phyloP scores from a whole-genome alignment of 768 basidiomycete species.

The Scleroderma citrinum region DNA sequence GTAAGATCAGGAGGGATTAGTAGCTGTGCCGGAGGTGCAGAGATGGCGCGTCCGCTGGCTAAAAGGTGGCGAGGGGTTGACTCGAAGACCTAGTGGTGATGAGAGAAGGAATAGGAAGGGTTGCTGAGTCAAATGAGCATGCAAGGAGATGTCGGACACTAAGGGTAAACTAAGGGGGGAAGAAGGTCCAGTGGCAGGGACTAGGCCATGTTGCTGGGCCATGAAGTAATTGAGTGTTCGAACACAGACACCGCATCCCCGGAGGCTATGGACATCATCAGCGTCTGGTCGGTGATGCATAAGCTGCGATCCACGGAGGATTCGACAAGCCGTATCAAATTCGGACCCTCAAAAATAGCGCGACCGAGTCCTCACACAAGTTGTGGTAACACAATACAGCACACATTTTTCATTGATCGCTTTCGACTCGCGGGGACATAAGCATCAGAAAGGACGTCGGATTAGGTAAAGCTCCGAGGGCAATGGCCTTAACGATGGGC shows the following conservation, averaged over 20 bases:
- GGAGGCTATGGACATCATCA: slow-evolving; percentile 18
- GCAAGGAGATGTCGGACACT: slow-evolving; percentile 11
- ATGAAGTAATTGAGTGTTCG: slow-evolving; percentile 29
- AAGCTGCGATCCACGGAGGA: slow-evolving; percentile 21
- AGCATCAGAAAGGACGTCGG: slow-evolving; percentile 5
- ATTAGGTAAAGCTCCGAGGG: slow-evolving; percentile 30
- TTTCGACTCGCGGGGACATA: background rate
- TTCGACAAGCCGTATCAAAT: slow-evolving; percentile 14
- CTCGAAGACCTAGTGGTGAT: background rate
- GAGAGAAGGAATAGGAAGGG: background rate
- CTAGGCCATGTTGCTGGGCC: slow-evolving; percentile 25
- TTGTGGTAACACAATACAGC: background rate
- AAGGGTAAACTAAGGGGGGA: slow-evolving; percentile 21
- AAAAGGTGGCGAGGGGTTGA: slow-evolving; percentile 25
- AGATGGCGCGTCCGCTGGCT: slow-evolving; percentile 20
- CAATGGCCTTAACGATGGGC: slow-evolving; percentile 14
- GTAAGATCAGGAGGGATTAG: background rate
- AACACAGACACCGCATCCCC: slow-evolving; percentile 27
- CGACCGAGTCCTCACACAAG: slow-evolving; percentile 7
- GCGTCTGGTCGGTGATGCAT: slow-evolving; percentile 20
- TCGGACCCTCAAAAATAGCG: slow-evolving; percentile 2
- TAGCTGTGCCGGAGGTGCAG: slow-evolving; percentile 24
- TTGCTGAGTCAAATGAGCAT: slow-evolving; percentile 14
- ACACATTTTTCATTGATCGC: background rate
- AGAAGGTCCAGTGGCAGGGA: slow-evolving; percentile 7